Base-by-base conservation (phyloP, 768 basidiomycete genomes). In the Suillus spraguei region DNA sequence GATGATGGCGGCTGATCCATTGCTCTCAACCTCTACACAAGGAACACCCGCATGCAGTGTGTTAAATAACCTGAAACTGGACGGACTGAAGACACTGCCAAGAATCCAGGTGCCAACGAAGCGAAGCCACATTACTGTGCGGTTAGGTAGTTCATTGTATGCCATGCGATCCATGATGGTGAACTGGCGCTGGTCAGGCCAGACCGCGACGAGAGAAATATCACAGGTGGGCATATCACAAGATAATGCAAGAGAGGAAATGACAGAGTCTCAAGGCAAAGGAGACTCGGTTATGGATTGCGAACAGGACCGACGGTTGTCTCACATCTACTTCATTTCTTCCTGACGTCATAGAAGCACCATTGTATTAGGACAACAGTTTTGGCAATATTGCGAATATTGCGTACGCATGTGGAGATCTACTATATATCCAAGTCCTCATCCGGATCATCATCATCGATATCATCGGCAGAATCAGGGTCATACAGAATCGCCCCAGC, bases 361-460 rank as follows among this genome's bases (percentile, higher is more conserved):
- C 38, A 16, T 56, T 38, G 35, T 24, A 28, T 20, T 6, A 41
- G 11, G 41, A 13, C 28, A 8, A 28, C 17, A 41, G 39, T 41
- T 58, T 5, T 58, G 5, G 24, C 24, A 41, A 28, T 39, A 3
- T 59, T 10, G 13, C 55, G 1, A 7, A 36, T 47, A 22, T 32
- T 36, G 60, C 20, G 14, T 47, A 36, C 46, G 35, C 13, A 33
- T n/a, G 53, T 62, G 38, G 20, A 54, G 33, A 54, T 17, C 47
- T 24, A 33, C 55, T 74, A 95, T 63, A 95, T 91, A 69, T 97
- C 92, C 64, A 97, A 78, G 76, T 97, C 95, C 72, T 97, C 95
- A 68, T 97, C 95, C 24, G 95, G 95, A 79, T 97, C 95, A 61
- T 97, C 95, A 61, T 96, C 95, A 71, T 97, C 95, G 59, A 96